Percentiles rank a stretch among this genome's conserved stretches.
phyloP scores from a whole-genome alignment of 176 grass and related monocot species.

The Tillandsia leiboldiana region DNA sequence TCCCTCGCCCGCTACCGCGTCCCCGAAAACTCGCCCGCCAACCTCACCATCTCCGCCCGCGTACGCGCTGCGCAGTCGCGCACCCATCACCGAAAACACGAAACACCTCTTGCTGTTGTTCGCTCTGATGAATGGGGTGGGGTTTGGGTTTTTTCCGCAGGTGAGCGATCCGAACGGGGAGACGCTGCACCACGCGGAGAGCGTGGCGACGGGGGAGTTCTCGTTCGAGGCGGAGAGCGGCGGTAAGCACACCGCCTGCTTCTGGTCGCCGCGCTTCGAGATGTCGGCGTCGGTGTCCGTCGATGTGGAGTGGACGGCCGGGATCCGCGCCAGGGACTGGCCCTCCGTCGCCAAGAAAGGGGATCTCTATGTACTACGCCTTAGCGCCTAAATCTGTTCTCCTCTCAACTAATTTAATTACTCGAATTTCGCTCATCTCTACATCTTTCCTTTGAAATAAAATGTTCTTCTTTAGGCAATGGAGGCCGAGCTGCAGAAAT shows the following conservation, averaged over 20 bases:
- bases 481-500: constrained; percentile 34
- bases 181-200: constrained; percentile 22
- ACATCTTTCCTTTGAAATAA: not conserved
- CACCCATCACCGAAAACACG: too few relatives aligned
- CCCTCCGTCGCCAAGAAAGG: constrained; percentile 22
- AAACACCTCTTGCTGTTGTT: not conserved
- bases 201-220: constrained; percentile 33
- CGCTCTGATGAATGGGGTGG: not conserved
- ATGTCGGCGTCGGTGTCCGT: constrained; percentile 26
- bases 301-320: constrained; percentile 38
- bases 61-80: not conserved
- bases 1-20: constrained; percentile 31
- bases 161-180: constrained; percentile 36
- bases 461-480: constrained; percentile 22
- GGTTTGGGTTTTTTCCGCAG: constrained; percentile 9
- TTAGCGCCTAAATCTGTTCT: not conserved
- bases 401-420: too few relatives aligned
- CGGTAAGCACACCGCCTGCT: constrained; percentile 34
- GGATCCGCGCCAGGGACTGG: constrained; percentile 10
- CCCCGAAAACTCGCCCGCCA: constrained; percentile 6
- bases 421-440: not conserved
- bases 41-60: constrained; percentile 22
- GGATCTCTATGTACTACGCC: constrained; percentile 17
- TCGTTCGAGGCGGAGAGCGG: constrained; percentile 22
- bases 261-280: constrained; percentile 39